Conservation (phyloP, 192 early-diverging fungal genomes). For the Coemansia sp. region DNA sequence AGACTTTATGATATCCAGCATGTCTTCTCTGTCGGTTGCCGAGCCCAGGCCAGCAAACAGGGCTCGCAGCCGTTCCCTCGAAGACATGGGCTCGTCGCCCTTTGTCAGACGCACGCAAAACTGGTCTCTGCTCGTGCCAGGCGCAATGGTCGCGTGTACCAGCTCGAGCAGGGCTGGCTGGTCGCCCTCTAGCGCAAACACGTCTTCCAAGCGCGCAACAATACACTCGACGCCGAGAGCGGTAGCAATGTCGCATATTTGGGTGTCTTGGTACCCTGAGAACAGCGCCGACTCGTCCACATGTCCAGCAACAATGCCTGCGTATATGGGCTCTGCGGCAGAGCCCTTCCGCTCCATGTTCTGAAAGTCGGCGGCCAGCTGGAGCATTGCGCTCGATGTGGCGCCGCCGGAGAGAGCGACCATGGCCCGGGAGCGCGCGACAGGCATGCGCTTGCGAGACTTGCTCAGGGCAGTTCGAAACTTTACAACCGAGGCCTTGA, state of each 20-base stretch:
- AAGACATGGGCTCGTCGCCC: background rate
- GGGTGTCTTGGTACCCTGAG: constrained; percentile 32
- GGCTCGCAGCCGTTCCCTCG: constrained; percentile 50
- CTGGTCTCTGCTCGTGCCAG: constrained; percentile 9
- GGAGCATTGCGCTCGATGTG: constrained; percentile 74
- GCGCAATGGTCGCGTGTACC: constrained; percentile 12
- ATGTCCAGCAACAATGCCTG: constrained; percentile 70
- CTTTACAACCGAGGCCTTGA: constrained; percentile 67
- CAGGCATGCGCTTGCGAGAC: constrained; percentile 41
- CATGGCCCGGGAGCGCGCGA: constrained; percentile 62
- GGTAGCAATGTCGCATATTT: constrained; percentile 49
- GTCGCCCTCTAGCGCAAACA: constrained; percentile 49
- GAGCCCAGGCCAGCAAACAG: constrained; percentile 63
- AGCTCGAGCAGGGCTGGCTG: constrained; percentile 16
- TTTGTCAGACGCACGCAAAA: constrained; percentile 23
- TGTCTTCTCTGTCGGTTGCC: constrained; percentile 69
- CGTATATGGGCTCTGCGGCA: constrained; percentile 64
- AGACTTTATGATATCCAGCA: constrained; percentile 67
- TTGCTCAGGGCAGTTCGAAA: constrained; percentile 68
- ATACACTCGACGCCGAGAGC: constrained; percentile 44
- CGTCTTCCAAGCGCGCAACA: constrained; percentile 65
- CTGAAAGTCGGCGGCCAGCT: constrained; percentile 67
- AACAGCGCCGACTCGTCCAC: constrained; percentile 75
- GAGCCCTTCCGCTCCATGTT: constrained; percentile 53
- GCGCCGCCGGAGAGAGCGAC: constrained; percentile 88